A percentile compares a stretch with the other conserved stretches of the same genome.
Conservation (phyloP, 2,329 filamentous ascomycete genomes). For the Calonectria pteridis region DNA sequence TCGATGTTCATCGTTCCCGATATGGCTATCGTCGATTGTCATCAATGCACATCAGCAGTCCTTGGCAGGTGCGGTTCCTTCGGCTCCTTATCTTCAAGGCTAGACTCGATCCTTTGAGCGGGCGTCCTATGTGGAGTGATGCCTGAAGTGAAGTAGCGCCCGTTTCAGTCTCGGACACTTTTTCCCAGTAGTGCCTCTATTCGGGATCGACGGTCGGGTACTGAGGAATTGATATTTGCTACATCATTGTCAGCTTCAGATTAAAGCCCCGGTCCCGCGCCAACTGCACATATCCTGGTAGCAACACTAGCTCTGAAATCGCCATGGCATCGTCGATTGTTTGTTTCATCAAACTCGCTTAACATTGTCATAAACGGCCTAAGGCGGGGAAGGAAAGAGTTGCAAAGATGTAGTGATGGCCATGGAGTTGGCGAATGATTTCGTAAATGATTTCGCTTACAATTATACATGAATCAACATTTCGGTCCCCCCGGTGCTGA, state of each 20-base stretch:
- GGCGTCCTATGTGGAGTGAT: not conserved
- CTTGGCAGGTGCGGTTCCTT: not conserved
- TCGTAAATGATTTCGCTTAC: not conserved
- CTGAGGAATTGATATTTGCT: not conserved
- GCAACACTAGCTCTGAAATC: not conserved
- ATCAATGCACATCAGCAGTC: not conserved
- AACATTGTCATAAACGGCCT: not conserved
- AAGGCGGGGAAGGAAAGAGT: not conserved
- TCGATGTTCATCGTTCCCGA: not conserved
- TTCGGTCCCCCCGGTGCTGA: not conserved
- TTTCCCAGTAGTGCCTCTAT: not conserved
- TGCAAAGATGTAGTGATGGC: not conserved
- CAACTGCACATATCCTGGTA: not conserved
- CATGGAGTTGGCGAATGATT: not conserved
- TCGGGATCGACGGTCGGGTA: not conserved
- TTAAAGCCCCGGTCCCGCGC: not conserved
- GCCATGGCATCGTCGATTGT: not conserved
- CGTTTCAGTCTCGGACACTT: conserved; percentile 6
- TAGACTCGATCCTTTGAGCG: not conserved
- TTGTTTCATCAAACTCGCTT: not conserved
- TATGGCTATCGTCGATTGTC: not conserved
- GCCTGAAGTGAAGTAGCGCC: not conserved
- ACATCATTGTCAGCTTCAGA: not conserved
- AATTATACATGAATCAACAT: not conserved
- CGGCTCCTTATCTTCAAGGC: not conserved